These are phyloP conservation scores for Phellopilus nigrolimitatus DNA, from an alignment of 1,284 basidiomycete genomes.

Conservation along the genomic window DNA sequence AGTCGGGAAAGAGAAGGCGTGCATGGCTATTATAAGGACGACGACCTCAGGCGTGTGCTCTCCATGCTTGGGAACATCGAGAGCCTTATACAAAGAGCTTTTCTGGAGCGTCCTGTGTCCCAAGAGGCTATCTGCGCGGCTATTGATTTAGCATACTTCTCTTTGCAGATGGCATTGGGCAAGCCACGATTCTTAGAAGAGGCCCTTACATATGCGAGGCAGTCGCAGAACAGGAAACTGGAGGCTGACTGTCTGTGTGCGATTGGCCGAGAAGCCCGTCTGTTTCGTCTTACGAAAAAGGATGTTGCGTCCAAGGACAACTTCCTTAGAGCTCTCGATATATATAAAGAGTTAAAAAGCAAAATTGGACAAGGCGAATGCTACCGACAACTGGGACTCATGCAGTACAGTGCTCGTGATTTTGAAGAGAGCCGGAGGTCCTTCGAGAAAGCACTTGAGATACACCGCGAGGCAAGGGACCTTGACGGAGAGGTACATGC, in stretches of 20 bases:
- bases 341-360: constrained; percentile 4
- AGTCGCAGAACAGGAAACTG: not conserved
- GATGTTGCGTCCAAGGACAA: not conserved
- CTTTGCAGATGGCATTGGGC: not conserved
- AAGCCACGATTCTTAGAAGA: not conserved
- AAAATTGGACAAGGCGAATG: constrained; percentile 5
- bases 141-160: not conserved
- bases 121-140: not conserved
- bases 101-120: not conserved
- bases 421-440: not conserved
- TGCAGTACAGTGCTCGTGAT: not conserved
- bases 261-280: not conserved
- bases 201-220: not conserved
- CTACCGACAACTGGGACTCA: not conserved
- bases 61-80: constrained; percentile 11
- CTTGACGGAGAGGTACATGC: not conserved
- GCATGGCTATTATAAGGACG: not conserved
- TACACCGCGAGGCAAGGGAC: not conserved
- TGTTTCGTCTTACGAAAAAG: not conserved
- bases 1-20: not conserved
- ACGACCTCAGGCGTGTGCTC: not conserved
- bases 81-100: constrained; percentile 5
- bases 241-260: not conserved
- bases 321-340: not conserved
- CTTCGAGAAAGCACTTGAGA: not conserved